Evolutionary conservation across 495 filamentous ascomycete genomes (phyloP), one percentile per base, ranked within the genome.

Genomic region (Penicillium salamii): DNA sequence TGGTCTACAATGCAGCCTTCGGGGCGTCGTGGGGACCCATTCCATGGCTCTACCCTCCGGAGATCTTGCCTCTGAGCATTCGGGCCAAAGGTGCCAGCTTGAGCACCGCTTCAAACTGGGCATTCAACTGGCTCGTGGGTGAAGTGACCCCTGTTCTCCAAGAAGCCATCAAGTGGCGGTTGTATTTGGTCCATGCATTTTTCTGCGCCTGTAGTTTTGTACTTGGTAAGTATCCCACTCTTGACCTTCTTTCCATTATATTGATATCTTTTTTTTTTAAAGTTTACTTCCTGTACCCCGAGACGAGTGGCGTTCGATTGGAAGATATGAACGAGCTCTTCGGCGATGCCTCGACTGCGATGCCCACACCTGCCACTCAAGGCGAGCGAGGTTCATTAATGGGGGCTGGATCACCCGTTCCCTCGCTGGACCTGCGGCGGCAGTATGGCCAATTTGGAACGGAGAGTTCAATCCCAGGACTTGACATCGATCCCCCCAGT

Each of bases 11-110:
- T 63, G 93, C 93, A 12, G 87, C 95, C 14, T 98, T 98, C 62
- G 93, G 93, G 23, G 93, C 91, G 49, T 97, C 92, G n/a, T 98
- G 95, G 95, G 93, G 93, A 24, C 93, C 93, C 3, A 91, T 98
- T 44, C 93, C 93, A 0, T 98, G 93, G 93, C 78, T 97, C 9
- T 98, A 98, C 63, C 93, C 95, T 3, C 93, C 93, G 7, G 93
- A 98, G 76, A 98, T 98, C 62, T 73, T 98, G 42, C 93, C 93
- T 1, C 76, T 98, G 52, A 97, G 95, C 69, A 97, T 98, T 60
- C 84, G 93, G 47, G 96, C 93, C 15, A 98, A 98, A 72, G 93
- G 93, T 50, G 95, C 93, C 40, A 96, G 91, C 74, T 72, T 98
- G 57, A 97, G 93, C 50, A 98, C 93, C 1, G 93, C 93, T 15